phyloP scores from a whole-genome alignment of 495 filamentous ascomycete genomes.

The Hypoxylon subgilvum region DNA sequence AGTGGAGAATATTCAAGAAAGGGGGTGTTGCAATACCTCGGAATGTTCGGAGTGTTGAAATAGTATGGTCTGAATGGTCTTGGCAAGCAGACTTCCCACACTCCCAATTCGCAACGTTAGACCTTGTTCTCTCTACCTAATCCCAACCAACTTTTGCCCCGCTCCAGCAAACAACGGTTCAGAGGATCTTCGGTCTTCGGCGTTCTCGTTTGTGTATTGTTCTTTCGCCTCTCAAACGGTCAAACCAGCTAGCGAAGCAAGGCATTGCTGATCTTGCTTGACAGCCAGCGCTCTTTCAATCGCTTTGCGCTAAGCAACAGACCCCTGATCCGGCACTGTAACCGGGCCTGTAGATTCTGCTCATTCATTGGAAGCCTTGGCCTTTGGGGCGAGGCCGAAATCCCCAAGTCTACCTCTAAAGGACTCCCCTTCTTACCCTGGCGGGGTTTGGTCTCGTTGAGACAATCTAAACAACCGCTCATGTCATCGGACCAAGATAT shows the following conservation, averaged over 20 bases:
- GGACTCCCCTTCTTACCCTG: conserved; percentile 6
- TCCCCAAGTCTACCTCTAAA: conserved; percentile 8
- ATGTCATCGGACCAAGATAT: conserved; percentile 43
- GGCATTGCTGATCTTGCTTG: conserved; percentile 26
- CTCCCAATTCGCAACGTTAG: conserved; percentile 9
- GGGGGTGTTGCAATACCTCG: no score
- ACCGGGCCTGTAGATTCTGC: conserved; percentile 3
- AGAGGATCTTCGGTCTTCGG: conserved; percentile 39
- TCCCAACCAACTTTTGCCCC: no score
- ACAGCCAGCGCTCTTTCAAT: conserved; percentile 10
- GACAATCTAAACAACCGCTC: conserved; percentile 22
- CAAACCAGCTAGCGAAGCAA: conserved; percentile 7
- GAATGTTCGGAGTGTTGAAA: conserved; percentile 34
- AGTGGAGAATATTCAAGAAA: neutral
- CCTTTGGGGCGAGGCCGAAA: conserved; percentile 23
- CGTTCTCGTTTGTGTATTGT: conserved; percentile 20
- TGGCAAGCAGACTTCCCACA: conserved; percentile 9
- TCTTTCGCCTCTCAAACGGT: conserved; percentile 4
- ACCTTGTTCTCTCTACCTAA: conserved; percentile 9
- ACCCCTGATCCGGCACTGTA: conserved; percentile 19
- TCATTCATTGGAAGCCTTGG: conserved; percentile 31
- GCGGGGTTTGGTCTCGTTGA: conserved; percentile 29
- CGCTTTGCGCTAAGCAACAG: conserved; percentile 25
- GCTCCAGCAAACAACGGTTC: conserved; percentile 26
- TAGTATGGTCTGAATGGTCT: neutral